Evolutionary conservation across 345 rosid species (phyloP), one percentile per base, ranked within the genome.

Genomic region (Populus ilicifolia): DNA sequence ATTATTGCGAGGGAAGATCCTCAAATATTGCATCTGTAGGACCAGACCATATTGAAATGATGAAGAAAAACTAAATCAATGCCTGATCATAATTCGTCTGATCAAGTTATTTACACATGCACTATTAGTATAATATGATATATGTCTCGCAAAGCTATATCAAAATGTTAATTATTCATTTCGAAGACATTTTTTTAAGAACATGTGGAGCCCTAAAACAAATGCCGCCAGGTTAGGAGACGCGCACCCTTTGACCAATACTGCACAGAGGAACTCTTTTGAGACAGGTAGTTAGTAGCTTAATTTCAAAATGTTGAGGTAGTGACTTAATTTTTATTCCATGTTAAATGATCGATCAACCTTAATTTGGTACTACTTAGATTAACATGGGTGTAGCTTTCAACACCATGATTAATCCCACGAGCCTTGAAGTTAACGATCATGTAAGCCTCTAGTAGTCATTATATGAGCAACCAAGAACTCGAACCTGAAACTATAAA

Each of bases 1-100:
- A 83, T 85, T 79, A 85, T 84, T 84, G 80, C 61, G 71, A 41
- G 4, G 38, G 82, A 74, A 85, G 89, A 88, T 88, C 86, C 87
- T 82, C 83, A 56, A 66, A 67, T 84, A 81, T 81, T 81, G 79
- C 81, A 36, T 70, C 72, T 73, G 79, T 80, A 79, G 82, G 80
- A 4, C 83, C 85, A 61, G 25, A 33, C 14, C 25, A 21, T 36
- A 62, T 35, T 52, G 33, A 14, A 46, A 52, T 12, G 2, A 16
- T 1, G 54, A 21, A 56, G 75, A 23, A 80, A 73, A 67, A 75
- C 66, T 64, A 64, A 66, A 71, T 85, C 54, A 79, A 59, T 33
- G 36, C 36, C 0, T 67, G 77, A 11, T 75, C 75, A 62, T 74
- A 44, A 35, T 16, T 77, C 18, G 17, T 5, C 64, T 46, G 30